phyloP scores from a whole-genome alignment of 305 asterid genomes.

The Stenogyne calaminthoides region DNA sequence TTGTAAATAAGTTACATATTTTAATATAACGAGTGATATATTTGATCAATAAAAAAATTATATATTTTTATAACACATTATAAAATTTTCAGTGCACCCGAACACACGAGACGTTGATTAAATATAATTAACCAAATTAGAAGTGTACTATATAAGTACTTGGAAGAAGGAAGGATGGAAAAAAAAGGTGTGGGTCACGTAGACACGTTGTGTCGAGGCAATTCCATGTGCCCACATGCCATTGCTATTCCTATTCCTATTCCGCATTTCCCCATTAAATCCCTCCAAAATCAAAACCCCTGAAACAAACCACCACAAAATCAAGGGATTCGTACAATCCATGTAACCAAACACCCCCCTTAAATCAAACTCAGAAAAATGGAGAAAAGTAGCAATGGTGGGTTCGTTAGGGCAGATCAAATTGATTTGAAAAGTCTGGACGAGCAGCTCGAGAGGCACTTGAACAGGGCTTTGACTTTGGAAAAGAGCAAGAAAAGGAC shows the following conservation, averaged over 20 bases:
- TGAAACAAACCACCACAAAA: not conserved
- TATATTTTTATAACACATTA: too few relatives aligned
- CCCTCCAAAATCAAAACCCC: not conserved
- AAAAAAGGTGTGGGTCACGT: slow-evolving; percentile 45
- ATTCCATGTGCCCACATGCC: slow-evolving; percentile 97
- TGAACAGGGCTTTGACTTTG: slow-evolving; percentile 61
- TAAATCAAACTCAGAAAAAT: slow-evolving; percentile 30
- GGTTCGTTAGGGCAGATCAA: slow-evolving; percentile 88
- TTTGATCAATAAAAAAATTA: too few relatives aligned
- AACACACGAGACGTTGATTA: too few relatives aligned
- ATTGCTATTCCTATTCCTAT: slow-evolving; percentile 41
- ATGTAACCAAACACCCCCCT: not conserved
- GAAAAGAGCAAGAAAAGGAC: slow-evolving; percentile 57
- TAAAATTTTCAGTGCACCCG: too few relatives aligned
- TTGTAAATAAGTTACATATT: too few relatives aligned
- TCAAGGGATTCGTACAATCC: not conserved
- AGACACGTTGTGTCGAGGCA: slow-evolving; percentile 67
- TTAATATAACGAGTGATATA: too few relatives aligned
- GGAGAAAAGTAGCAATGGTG: slow-evolving; percentile 70
- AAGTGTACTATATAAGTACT: not conserved
- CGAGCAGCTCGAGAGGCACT: slow-evolving; percentile 78
- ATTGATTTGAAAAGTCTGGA: slow-evolving; percentile 83
- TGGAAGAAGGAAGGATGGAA: not conserved
- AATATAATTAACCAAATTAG: too few relatives aligned
- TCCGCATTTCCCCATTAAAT: slow-evolving; percentile 8